A percentile compares a stretch with the other conserved stretches of the same genome.
These are phyloP conservation scores for Amphibolis antarctica DNA, from an alignment of 106 monocot genomes.

Conservation along the genomic window DNA sequence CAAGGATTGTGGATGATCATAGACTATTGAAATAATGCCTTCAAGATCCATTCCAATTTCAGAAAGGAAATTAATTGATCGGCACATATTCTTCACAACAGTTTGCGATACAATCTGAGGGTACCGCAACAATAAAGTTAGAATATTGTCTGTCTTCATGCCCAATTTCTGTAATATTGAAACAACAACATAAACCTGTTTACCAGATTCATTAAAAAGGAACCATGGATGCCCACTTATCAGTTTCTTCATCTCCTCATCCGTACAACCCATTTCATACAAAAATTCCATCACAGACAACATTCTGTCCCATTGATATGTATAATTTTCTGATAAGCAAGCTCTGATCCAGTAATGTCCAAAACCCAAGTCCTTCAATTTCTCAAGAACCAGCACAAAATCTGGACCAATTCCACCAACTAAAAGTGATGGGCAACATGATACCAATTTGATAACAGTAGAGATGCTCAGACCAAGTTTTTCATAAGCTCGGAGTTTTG, in stretches of 20 bases:
- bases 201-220: slow-evolving; percentile 77
- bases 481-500: slow-evolving; percentile 44
- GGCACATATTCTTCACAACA: slow-evolving; percentile 41
- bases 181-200: slow-evolving; percentile 63
- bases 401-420: slow-evolving; percentile 36
- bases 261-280: slow-evolving; percentile 31
- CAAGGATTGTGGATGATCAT: slow-evolving; percentile 38
- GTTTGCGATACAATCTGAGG: slow-evolving; percentile 51
- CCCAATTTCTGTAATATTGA: slow-evolving; percentile 68
- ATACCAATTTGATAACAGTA: slow-evolving; percentile 57
- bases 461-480: slow-evolving; percentile 40
- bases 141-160: slow-evolving; percentile 28
- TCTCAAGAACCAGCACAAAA: slow-evolving; percentile 40
- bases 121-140: slow-evolving; percentile 43
- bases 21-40: slow-evolving; percentile 36
- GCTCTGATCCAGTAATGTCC: slow-evolving; percentile 50
- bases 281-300: slow-evolving; percentile 47
- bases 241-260: slow-evolving; percentile 28
- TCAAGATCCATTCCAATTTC: slow-evolving; percentile 46
- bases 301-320: slow-evolving; percentile 49
- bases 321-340: slow-evolving; percentile 52
- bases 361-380: slow-evolving; percentile 35
- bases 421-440: slow-evolving; percentile 60
- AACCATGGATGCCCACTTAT: slow-evolving; percentile 54
- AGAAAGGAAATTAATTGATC: slow-evolving; percentile 45